Conservation (phyloP, 345 rosid genomes). For the Raphanus sativus region DNA sequence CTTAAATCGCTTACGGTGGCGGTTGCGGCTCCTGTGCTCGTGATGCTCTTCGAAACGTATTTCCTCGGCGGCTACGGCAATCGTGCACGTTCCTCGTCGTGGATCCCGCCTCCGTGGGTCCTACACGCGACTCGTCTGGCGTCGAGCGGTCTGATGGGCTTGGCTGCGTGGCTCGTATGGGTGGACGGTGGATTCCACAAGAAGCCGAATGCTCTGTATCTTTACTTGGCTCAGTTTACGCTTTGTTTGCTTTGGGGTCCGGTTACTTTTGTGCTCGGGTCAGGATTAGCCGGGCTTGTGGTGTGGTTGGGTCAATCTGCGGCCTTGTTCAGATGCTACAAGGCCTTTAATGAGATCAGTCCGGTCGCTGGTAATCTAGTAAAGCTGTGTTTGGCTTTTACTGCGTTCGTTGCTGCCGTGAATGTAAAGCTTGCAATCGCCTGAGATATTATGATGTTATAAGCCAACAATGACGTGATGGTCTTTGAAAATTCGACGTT, state of each 20-base stretch:
- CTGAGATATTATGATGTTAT: background rate
- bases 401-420: slow-evolving; percentile 57
- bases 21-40: slow-evolving; percentile 57
- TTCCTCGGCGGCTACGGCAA: slow-evolving; percentile 47
- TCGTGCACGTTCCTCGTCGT: slow-evolving; percentile 39
- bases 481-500: slow-evolving; percentile 2
- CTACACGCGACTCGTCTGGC: slow-evolving; percentile 51
- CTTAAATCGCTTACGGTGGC: slow-evolving; percentile 60
- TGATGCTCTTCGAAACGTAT: slow-evolving; percentile 52
- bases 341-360: slow-evolving; percentile 51
- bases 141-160: slow-evolving; percentile 62
- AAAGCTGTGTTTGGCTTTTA: slow-evolving; percentile 74
- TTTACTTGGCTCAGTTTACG: slow-evolving; percentile 57
- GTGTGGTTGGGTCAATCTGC: slow-evolving; percentile 47
- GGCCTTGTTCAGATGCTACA: slow-evolving; percentile 56
- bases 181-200: slow-evolving; percentile 83
- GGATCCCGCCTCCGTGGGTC: slow-evolving; percentile 72
- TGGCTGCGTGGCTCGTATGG: slow-evolving; percentile 93
- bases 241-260: slow-evolving; percentile 61
- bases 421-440: slow-evolving; percentile 55
- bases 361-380: slow-evolving; percentile 73
- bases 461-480: background rate
- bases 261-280: slow-evolving; percentile 50
- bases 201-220: slow-evolving; percentile 49
- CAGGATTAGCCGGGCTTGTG: slow-evolving; percentile 49